Evolutionary conservation across 805 yeast species (phyloP).

Genomic region (Ogataea nakhonphanomensis): DNA sequence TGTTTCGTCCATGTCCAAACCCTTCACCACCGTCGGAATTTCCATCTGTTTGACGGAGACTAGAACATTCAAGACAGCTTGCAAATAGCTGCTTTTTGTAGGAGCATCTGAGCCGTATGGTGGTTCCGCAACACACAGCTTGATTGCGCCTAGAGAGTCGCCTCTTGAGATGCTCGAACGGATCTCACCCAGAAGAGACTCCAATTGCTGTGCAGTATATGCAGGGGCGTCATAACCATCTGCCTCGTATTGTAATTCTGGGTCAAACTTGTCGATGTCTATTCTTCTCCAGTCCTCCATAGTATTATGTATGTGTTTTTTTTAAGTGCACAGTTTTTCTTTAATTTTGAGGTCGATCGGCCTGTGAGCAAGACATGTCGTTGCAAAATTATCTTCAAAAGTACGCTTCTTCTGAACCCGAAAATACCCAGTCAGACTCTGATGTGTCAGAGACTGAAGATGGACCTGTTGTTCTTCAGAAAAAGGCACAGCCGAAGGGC

Average conservation of each 20-base stretch:
- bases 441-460: slow-evolving; percentile 20
- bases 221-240: slow-evolving; percentile 35
- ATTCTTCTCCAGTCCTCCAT: slow-evolving; percentile 91
- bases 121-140: slow-evolving; percentile 61
- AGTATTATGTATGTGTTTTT: slow-evolving; percentile 7
- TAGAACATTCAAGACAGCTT: slow-evolving; percentile 66
- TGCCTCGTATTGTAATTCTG: slow-evolving; percentile 52
- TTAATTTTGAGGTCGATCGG: slow-evolving; percentile 7
- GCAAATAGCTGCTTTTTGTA: slow-evolving; percentile 50
- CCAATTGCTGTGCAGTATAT: slow-evolving; percentile 52
- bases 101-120: slow-evolving; percentile 76
- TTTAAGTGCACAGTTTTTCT: not conserved
- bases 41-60: slow-evolving; percentile 66
- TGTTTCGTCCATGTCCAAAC: slow-evolving; percentile 60
- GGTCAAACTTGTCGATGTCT: slow-evolving; percentile 87
- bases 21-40: slow-evolving; percentile 55
- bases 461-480: slow-evolving; percentile 20
- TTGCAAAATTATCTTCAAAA: slow-evolving; percentile 8
- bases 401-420: slow-evolving; percentile 2
- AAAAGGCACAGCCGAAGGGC: slow-evolving; percentile 15
- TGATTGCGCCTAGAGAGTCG: slow-evolving; percentile 63
- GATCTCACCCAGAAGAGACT: slow-evolving; percentile 50
- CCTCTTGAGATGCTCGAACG: slow-evolving; percentile 70
- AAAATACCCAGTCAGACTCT: slow-evolving; percentile 2
- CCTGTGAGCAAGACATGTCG: slow-evolving; percentile 3